phyloP scores from a whole-genome alignment of 805 yeast species.

The Candida cerambycidarum region DNA sequence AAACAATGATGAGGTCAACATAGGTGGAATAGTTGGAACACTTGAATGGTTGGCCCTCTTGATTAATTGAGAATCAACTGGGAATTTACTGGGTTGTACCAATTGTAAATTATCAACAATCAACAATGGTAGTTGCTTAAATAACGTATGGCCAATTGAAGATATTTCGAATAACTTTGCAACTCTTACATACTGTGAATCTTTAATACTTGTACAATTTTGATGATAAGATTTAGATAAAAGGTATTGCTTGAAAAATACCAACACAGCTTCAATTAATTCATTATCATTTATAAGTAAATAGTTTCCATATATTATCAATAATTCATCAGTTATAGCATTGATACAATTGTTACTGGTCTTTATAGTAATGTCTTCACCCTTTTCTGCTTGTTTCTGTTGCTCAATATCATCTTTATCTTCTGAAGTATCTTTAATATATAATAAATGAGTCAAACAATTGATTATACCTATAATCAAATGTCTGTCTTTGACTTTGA shows the following conservation, averaged over 20 bases:
- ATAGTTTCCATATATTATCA: slow-evolving; percentile 57
- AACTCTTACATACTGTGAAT: slow-evolving; percentile 35
- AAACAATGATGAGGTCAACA: slow-evolving; percentile 53
- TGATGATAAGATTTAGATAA: slow-evolving; percentile 54
- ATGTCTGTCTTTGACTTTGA: slow-evolving; percentile 62
- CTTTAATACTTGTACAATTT: slow-evolving; percentile 26
- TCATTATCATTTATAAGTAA: slow-evolving; percentile 71
- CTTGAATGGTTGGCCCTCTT: slow-evolving; percentile 48
- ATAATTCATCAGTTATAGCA: slow-evolving; percentile 31
- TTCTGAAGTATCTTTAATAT: slow-evolving; percentile 40
- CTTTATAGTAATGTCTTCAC: slow-evolving; percentile 11
- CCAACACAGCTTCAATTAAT: slow-evolving; percentile 68
- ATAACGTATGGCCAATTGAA: slow-evolving; percentile 48
- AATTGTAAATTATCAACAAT: slow-evolving; percentile 33
- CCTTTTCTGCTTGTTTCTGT: slow-evolving; percentile 14
- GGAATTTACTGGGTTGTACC: slow-evolving; percentile 29
- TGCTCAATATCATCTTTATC: slow-evolving; percentile 12
- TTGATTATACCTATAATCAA: slow-evolving; percentile 68
- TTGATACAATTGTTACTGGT: slow-evolving; percentile 40
- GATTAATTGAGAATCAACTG: slow-evolving; percentile 36
- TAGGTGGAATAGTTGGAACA: slow-evolving; percentile 67
- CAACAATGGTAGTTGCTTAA: slow-evolving; percentile 62
- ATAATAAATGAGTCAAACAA: slow-evolving; percentile 76
- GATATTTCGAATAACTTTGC: slow-evolving; percentile 55
- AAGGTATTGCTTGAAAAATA: slow-evolving; percentile 77